Base-by-base conservation (phyloP, 306 rosid genomes). In the Medicago lupulina region DNA sequence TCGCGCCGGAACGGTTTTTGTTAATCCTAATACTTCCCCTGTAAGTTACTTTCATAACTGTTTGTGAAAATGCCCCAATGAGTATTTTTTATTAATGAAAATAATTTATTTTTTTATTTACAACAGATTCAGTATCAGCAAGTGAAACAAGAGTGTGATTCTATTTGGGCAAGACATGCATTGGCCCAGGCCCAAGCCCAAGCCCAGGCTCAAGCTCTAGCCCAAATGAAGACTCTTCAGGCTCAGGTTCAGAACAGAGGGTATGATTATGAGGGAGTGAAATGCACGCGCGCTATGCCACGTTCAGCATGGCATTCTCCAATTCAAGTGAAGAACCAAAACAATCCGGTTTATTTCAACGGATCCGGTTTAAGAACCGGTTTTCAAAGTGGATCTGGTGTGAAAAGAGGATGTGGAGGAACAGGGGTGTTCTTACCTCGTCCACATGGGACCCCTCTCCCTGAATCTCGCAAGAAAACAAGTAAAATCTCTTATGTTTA, bases 381-480 rank as follows among this genome's bases (percentile, higher is more conserved):
- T 11, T 72, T 61, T 0, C 81, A 59, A 1, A 74, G 57, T 19
- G 89, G 97, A 76, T 81, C 96, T 61, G 82, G 50, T 31, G 79
- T 13, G 3, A 90, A 88, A 49, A 89, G 86, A 60, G 61, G 31
- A 55, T 55, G 61, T 55, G 61, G 61, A 19, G 97, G 99, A 7
- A 95, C 99, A 1, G 99, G 99, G 21, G 97, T 95, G 4, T 95
- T 95, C 91, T 70, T 95, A 66, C 99, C 99, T 50, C 97, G 99
- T 10, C 85, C 74, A 11, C 89, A 95, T 18, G 78, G 66, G 18
- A 70, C 78, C 59, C 85, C 92, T 5, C 87, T 88, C 1, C 71
- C 85, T 0, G 97, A 95, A 36, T 60, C 86, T 14, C 88, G 96
- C 74, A 91, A 82, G 82, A 89, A 89, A 82, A 34, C 90, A 74